Percentiles rank a stretch among this genome's conserved stretches.
Evolutionary conservation across 495 filamentous ascomycete species (phyloP).

Genomic region (Tuber aestivum): DNA sequence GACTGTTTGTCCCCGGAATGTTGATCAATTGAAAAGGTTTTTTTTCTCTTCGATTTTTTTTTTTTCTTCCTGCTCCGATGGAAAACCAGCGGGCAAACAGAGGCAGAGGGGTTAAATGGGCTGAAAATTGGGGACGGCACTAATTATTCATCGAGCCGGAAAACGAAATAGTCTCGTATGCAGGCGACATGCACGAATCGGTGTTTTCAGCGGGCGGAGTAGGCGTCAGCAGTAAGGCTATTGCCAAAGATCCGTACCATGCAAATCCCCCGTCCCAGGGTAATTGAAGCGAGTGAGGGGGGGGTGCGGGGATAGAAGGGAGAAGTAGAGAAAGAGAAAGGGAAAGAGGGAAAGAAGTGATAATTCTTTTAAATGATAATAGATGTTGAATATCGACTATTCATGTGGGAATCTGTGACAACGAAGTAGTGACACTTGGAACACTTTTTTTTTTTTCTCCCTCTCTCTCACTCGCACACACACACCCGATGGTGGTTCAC

Average conservation of each 20-base stretch:
- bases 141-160: slow-evolving; percentile 35
- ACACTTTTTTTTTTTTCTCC: background rate
- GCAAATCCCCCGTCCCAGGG: slow-evolving; percentile 24
- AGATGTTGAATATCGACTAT: slow-evolving; percentile 2
- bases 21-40: slow-evolving; percentile 32
- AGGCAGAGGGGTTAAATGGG: slow-evolving; percentile 18
- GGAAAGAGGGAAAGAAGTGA: background rate
- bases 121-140: slow-evolving; percentile 25
- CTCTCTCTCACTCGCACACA: background rate
- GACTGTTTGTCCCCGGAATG: slow-evolving; percentile 21
- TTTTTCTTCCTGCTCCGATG: no score
- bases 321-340: slow-evolving; percentile 29
- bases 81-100: slow-evolving; percentile 23
- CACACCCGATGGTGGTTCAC: background rate
- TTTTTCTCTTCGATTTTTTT: background rate
- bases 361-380: background rate
- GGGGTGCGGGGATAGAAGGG: slow-evolving; percentile 24
- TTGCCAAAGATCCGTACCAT: slow-evolving; percentile 32
- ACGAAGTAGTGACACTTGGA: background rate
- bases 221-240: slow-evolving; percentile 26
- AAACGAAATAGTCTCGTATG: slow-evolving; percentile 38
- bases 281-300: slow-evolving; percentile 27
- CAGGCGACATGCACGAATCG: slow-evolving; percentile 34
- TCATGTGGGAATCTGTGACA: slow-evolving; percentile 2
- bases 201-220: slow-evolving; percentile 19